Percentiles rank a stretch among this genome's conserved stretches.
phyloP scores from a whole-genome alignment of 1,284 basidiomycete genomes.

The Puccinia polysora region DNA sequence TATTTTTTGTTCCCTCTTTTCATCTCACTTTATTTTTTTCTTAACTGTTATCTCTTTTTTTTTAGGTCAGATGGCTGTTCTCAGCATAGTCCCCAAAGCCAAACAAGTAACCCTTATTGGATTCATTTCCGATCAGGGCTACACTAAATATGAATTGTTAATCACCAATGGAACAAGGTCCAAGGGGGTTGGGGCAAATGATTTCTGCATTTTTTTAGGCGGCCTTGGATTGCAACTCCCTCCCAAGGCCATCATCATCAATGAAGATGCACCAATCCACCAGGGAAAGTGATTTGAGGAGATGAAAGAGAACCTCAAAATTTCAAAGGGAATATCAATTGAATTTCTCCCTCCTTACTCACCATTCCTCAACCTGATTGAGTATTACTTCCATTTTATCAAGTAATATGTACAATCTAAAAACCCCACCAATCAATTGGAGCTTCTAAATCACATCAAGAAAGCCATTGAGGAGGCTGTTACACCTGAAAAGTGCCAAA shows the following conservation, averaged over 20 bases:
- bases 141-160: background rate
- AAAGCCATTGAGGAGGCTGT: slow-evolving; percentile 1
- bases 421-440: background rate
- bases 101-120: slow-evolving; percentile 12
- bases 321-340: slow-evolving; percentile 1
- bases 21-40: background rate
- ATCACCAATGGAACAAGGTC: background rate
- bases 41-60: background rate
- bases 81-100: background rate
- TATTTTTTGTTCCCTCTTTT: too few relatives aligned
- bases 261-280: background rate
- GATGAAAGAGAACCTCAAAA: background rate
- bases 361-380: slow-evolving; percentile 15
- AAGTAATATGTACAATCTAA: background rate
- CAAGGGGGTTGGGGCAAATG: background rate
- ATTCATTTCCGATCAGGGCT: background rate
- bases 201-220: slow-evolving; percentile 3
- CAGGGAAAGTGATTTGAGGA: background rate
- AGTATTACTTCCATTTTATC: slow-evolving; percentile 14
- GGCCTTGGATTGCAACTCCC: background rate
- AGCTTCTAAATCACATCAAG: background rate
- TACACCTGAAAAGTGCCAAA: slow-evolving; percentile 8
- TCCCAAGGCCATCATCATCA: background rate
- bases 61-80: background rate
- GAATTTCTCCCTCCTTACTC: slow-evolving; percentile 7